Evolutionary conservation across 1,284 basidiomycete genomes (phyloP).

Genomic region (Melampsora larici-populina): DNA sequence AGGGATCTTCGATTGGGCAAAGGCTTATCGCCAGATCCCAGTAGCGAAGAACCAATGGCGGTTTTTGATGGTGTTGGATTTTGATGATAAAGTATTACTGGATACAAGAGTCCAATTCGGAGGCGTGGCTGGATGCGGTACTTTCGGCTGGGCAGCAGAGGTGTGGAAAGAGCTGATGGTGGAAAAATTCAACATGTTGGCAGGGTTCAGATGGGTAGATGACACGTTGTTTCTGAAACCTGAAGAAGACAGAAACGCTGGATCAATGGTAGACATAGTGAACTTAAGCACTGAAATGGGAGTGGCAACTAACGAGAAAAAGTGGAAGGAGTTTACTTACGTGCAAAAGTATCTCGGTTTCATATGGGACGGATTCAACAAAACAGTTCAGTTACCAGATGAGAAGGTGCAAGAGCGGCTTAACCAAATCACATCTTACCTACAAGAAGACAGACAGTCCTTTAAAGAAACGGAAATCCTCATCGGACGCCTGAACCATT

Average conservation of each 20-base stretch:
- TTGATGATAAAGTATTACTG: neutral
- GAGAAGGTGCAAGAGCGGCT: neutral
- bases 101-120: constrained; percentile 6
- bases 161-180: neutral
- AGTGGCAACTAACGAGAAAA: neutral
- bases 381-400: neutral
- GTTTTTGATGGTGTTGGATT: constrained; percentile 1
- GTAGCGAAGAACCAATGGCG: neutral
- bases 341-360: neutral
- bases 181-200: neutral
- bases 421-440: neutral
- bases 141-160: neutral
- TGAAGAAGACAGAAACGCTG: neutral
- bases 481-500: neutral
- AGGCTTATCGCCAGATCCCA: constrained; percentile 17
- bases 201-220: neutral
- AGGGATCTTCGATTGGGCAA: constrained; percentile 7
- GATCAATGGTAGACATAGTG: neutral
- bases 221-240: neutral
- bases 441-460: neutral
- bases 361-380: neutral
- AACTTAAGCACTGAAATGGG: neutral
- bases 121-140: constrained; percentile 8
- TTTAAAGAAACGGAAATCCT: neutral
- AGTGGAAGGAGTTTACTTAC: neutral